Base-by-base conservation (phyloP, 1,284 basidiomycete genomes). In the Acaromyces ingoldii region DNA sequence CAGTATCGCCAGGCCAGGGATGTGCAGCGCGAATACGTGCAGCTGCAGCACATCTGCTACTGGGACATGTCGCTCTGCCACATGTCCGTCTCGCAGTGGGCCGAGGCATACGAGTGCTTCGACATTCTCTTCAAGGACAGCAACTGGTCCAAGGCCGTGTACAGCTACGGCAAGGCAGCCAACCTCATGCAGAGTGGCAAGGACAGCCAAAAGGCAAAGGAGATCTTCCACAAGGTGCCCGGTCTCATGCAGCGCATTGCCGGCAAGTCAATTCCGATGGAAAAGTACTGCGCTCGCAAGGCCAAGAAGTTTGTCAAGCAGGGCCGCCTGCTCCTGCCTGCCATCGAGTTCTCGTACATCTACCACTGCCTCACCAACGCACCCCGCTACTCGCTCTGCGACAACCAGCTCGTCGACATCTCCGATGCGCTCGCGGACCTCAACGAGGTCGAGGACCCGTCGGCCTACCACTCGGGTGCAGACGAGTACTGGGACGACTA, bases 121-220 rank as follows among this genome's bases (percentile, higher is more conserved):
- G 34, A 52, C 15, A 58, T 71, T 26, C 55, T 75, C 4, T 60
- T 64, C 22, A 55, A 63, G 19, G 70, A 74, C 46, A 68, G 66
- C 53, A 75, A 75, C 54, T 75, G 72, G 72, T 69, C 65, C 41
- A 74, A 72, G 38, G 70, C 70, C 6, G 67, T 75, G 5, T 75
- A 75, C 65, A 69, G 45, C 40, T 75, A 72, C 51, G 72, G 62
- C 6, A 57, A 62, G 2, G 72, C 67, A 3, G 52, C 60, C 17
- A 65, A 60, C 37, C 51, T 70, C 24, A 65, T 64, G 58, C 63
- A 72, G 43, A 45, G 40, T 2, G 52, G 40, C 2, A 13, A 33
- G 4, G 51, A 59, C 24, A 40, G 29, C 6, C 38, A 36, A 2
- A 46, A 51, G 19, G 51, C 52, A 44, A 24, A 57, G 11, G 60